phyloP scores from a whole-genome alignment of 139 green algal species.

The Microglena sp. region DNA sequence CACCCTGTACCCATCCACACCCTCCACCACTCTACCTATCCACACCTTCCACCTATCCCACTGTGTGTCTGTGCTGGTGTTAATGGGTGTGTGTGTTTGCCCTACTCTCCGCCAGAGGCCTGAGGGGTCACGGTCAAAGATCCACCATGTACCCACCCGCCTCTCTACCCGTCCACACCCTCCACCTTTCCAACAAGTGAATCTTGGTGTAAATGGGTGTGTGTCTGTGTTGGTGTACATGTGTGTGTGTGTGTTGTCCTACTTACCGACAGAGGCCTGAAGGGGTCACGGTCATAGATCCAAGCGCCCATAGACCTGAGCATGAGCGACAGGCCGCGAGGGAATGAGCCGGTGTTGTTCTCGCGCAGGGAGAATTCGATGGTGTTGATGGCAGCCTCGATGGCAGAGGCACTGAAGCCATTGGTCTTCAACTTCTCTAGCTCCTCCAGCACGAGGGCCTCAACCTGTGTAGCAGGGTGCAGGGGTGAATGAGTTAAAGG shows the following conservation, averaged over 20 bases:
- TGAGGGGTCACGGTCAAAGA: too few relatives aligned
- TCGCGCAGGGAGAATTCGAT: constrained; percentile 97
- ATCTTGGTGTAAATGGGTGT: too few relatives aligned
- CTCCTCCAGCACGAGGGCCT: constrained; percentile 72
- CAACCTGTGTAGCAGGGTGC: constrained; percentile 42
- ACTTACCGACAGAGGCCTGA: constrained; percentile 66
- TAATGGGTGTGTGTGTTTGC: too few relatives aligned
- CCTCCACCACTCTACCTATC: too few relatives aligned
- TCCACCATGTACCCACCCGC: too few relatives aligned
- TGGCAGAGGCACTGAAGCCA: constrained; percentile 55
- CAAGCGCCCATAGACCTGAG: constrained; percentile 83
- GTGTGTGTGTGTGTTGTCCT: background rate
- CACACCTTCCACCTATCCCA: too few relatives aligned
- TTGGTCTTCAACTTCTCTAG: constrained; percentile 30
- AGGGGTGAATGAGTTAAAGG: background rate
- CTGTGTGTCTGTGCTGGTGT: too few relatives aligned
- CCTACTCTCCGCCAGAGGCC: too few relatives aligned
- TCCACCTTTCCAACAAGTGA: too few relatives aligned
- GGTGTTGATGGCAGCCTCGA: constrained; percentile 94
- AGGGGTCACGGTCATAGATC: constrained; percentile 94
- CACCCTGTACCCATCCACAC: too few relatives aligned
- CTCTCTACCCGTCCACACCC: too few relatives aligned
- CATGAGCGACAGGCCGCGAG: constrained; percentile 92
- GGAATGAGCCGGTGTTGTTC: constrained; percentile 98
- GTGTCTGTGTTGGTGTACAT: too few relatives aligned